phyloP scores from a whole-genome alignment of 2,329 filamentous ascomycete species.

The Aspergillus puulaauensis region DNA sequence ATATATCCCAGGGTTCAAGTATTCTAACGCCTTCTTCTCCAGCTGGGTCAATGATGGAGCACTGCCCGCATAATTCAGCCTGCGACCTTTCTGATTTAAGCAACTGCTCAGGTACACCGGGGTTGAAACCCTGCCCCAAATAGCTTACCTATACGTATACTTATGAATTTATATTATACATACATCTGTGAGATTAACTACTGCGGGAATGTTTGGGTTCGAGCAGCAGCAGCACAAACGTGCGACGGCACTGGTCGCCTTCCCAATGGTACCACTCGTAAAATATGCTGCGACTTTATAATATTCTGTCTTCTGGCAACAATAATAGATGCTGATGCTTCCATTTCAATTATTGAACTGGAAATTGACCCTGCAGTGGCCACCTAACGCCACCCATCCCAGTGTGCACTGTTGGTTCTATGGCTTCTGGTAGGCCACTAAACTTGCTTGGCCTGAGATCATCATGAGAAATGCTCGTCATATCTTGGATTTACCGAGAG shows the following conservation, averaged over 20 bases:
- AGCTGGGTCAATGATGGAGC: background rate
- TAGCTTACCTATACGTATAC: background rate
- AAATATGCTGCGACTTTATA: background rate
- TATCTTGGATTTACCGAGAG: background rate
- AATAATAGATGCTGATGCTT: background rate
- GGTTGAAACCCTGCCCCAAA: background rate
- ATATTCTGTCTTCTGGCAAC: background rate
- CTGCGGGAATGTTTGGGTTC: background rate
- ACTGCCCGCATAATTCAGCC: background rate
- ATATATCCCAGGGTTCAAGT: background rate
- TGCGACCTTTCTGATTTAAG: background rate
- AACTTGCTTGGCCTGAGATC: constrained; percentile 5
- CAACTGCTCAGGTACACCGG: background rate
- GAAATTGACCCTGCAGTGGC: background rate
- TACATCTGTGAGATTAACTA: background rate
- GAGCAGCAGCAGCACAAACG: background rate
- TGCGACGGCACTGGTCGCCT: background rate
- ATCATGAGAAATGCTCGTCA: constrained; percentile 7
- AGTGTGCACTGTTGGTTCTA: background rate
- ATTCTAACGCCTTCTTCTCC: background rate
- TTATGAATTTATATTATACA: background rate
- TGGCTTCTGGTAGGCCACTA: background rate
- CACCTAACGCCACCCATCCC: background rate
- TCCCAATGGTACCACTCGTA: background rate
- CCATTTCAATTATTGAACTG: background rate